A percentile compares a stretch with the other conserved stretches of the same genome.
These are phyloP conservation scores for Pleurotus tuoliensis DNA, from an alignment of 768 basidiomycete species.

Conservation along the genomic window DNA sequence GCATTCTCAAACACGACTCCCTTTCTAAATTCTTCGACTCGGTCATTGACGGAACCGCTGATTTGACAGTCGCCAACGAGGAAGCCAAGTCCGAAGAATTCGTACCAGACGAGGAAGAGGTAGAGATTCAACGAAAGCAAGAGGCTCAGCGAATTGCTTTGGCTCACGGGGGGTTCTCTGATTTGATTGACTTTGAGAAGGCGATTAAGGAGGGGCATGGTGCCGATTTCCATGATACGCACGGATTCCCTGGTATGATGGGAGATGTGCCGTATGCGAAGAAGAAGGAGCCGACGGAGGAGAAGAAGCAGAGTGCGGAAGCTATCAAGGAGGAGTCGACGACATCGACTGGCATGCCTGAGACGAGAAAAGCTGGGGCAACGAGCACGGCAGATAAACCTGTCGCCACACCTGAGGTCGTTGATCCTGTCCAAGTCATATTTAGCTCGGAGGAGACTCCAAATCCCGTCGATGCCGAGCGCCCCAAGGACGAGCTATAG, in stretches of 20 bases:
- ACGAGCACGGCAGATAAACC: slow-evolving; percentile 1
- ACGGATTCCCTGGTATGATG: slow-evolving; percentile 43
- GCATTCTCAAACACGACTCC: slow-evolving; percentile 73
- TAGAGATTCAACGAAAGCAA: slow-evolving; percentile 47
- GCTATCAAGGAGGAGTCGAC: slow-evolving; percentile 9
- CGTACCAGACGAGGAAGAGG: slow-evolving; percentile 33
- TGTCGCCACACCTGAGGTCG: neutral
- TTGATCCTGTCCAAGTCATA: neutral
- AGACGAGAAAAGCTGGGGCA: slow-evolving; percentile 5
- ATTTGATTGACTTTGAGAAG: slow-evolving; percentile 50
- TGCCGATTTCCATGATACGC: slow-evolving; percentile 37
- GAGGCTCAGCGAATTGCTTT: slow-evolving; percentile 51
- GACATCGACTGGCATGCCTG: slow-evolving; percentile 11
- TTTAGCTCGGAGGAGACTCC: slow-evolving; percentile 10
- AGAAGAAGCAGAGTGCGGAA: slow-evolving; percentile 7
- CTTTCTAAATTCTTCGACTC: slow-evolving; percentile 72
- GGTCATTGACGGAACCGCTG: slow-evolving; percentile 62
- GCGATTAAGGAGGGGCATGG: slow-evolving; percentile 38
- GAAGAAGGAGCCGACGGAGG: slow-evolving; percentile 13
- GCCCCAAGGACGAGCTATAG: slow-evolving; percentile 19
- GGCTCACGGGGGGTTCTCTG: slow-evolving; percentile 45
- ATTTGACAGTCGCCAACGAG: slow-evolving; percentile 43
- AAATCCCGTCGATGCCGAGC: slow-evolving; percentile 3
- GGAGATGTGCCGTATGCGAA: slow-evolving; percentile 25
- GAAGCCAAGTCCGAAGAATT: slow-evolving; percentile 37